Base-by-base conservation (phyloP, 1,139 yeast genomes). In the Yamadazyma diospyri region DNA sequence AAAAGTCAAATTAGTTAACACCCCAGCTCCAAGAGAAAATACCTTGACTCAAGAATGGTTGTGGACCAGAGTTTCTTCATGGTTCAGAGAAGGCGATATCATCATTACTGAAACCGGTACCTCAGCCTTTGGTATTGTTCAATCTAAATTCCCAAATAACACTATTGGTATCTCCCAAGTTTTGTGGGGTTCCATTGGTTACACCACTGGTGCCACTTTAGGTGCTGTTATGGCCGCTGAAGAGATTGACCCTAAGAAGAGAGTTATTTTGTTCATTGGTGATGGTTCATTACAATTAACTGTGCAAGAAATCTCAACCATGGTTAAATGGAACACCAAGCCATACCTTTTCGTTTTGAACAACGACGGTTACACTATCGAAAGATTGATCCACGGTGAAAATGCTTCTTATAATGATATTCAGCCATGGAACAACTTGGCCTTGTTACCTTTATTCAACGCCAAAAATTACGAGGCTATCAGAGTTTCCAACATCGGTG, bases 201-300 rank as follows among this genome's bases (percentile, higher is more conserved):
- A 69, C 69, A 78, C 95, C 20, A 86, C 84, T 29, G 95, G 95
- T 53, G 84, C 94, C 33, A 73, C 86, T 23, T 63, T 81, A 40
- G 95, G 95, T 60, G 95, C 95, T 19, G 81, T 81, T 22, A 74
- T 83, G 69, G 95, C 94, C 16, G 84, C 88, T 40, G 78, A 77
- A 51, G 95, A 86, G 58, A 51, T 80, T 33, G 80, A 80, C 53
- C 78, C 80, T 33, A 57, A 60, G 43, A 79, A 76, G 59, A 76
- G 95, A 68, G 94, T 83, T 39, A 72, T 84, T 44, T 66, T 86
- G 47, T 86, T 86, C 59, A 83, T 84, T 37, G 95, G 95, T 61
- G 95, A 86, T 58, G 95, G 95, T 55, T 85, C 95, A 18, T 70
- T 86, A 54, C 95, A 86, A 63, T 72, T 86, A 59, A 84, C 95